Evolutionary conservation across 2,329 filamentous ascomycete genomes (phyloP).

Genomic region (Aspergillus chevalieri): DNA sequence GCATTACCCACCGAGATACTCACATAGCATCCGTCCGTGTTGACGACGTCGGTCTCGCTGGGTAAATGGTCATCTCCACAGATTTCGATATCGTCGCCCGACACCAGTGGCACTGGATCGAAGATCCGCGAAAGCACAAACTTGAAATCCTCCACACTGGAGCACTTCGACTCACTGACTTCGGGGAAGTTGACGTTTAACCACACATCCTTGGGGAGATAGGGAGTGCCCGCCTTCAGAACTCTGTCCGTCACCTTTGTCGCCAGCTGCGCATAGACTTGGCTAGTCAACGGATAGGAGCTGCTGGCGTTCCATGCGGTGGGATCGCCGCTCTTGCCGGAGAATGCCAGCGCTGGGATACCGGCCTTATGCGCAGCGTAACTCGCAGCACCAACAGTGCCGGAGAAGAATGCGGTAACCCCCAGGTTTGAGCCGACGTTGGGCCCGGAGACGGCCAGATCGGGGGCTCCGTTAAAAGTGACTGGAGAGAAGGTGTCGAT

Average conservation of each 20-base stretch:
- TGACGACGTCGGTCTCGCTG: constrained; percentile 51
- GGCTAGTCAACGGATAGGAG: constrained; percentile 43
- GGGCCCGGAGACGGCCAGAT: constrained; percentile 60
- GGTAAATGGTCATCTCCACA: constrained; percentile 55
- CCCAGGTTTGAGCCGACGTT: constrained; percentile 58
- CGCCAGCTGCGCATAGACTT: constrained; percentile 60
- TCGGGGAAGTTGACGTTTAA: constrained; percentile 65
- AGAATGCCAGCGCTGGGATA: constrained; percentile 65
- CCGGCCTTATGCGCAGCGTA: constrained; percentile 50
- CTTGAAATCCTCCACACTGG: constrained; percentile 49
- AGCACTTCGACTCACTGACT: constrained; percentile 46
- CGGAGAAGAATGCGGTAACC: constrained; percentile 53
- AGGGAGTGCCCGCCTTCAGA: constrained; percentile 53
- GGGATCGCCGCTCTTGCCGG: constrained; percentile 46
- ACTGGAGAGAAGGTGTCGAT: constrained; percentile 51
- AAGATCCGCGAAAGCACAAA: constrained; percentile 61
- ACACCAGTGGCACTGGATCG: constrained; percentile 33
- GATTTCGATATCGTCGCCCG: constrained; percentile 47
- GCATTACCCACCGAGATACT: constrained; percentile 59
- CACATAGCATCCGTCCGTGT: constrained; percentile 52
- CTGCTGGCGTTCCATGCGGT: constrained; percentile 47
- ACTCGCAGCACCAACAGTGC: constrained; percentile 60
- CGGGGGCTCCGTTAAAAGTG: constrained; percentile 51
- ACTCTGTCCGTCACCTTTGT: constrained; percentile 53
- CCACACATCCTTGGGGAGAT: constrained; percentile 55